A percentile compares a stretch with the other conserved stretches of the same genome.
Evolutionary conservation across 371 early-diverging fungal species (phyloP).

Genomic region (Nematocida displodere): DNA sequence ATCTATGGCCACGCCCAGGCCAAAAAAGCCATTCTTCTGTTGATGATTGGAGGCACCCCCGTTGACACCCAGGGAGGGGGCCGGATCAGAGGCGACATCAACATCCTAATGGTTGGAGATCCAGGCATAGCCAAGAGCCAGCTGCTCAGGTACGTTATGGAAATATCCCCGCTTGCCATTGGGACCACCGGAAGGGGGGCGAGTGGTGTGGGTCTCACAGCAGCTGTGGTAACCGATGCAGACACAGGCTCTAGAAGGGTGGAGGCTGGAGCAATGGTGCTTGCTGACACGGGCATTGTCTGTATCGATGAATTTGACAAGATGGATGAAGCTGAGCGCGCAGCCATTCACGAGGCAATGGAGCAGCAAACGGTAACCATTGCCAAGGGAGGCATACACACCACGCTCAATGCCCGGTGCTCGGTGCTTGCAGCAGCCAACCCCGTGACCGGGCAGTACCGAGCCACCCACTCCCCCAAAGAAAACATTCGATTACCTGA

Average conservation of each 20-base stretch:
- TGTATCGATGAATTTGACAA: constrained; percentile 99
- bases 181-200: constrained; percentile 90
- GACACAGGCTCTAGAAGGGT: constrained; percentile 71
- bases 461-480: constrained; percentile 52
- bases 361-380: constrained; percentile 97
- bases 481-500: constrained; percentile 66
- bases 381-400: constrained; percentile 93
- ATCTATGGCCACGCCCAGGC: constrained; percentile 90
- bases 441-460: constrained; percentile 78
- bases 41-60: constrained; percentile 82
- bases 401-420: constrained; percentile 91
- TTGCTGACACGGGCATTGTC: constrained; percentile 92
- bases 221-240: constrained; percentile 78
- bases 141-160: constrained; percentile 75
- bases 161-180: constrained; percentile 79
- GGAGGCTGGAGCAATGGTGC: constrained; percentile 98
- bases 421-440: constrained; percentile 97
- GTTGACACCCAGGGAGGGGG: not conserved
- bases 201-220: constrained; percentile 91
- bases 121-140: constrained; percentile 93
- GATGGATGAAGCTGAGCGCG: constrained; percentile 93
- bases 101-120: constrained; percentile 87
- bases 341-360: constrained; percentile 99
- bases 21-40: constrained; percentile 84
- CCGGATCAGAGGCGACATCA: constrained; percentile 70